phyloP scores from a whole-genome alignment of 257 asterid species.

The Solanum ossicruentum region DNA sequence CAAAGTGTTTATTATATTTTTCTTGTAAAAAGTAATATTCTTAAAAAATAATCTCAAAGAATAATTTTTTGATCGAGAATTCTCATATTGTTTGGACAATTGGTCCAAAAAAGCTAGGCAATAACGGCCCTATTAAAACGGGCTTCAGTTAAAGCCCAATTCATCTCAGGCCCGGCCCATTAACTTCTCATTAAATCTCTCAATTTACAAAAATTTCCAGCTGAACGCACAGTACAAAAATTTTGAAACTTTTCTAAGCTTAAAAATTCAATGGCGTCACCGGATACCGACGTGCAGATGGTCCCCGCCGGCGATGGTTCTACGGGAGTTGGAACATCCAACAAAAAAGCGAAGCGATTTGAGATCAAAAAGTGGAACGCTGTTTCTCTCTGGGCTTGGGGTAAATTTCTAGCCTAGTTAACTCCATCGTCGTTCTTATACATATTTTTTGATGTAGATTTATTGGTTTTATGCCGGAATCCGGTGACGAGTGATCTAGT shows the following conservation, averaged over 20 bases:
- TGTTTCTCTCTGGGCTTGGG: constrained; percentile 95
- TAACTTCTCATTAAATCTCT: not conserved
- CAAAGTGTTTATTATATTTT: not conserved
- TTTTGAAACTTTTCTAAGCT: not conserved
- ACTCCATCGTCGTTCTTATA: not conserved
- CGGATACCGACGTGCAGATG: constrained; percentile 59
- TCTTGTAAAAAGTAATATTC: not conserved
- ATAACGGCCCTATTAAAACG: not conserved
- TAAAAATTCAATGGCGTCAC: constrained; percentile 44
- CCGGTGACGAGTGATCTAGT: not conserved
- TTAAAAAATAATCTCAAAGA: not conserved
- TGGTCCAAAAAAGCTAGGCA: not conserved
- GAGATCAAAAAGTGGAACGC: constrained; percentile 96
- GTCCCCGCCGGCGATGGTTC: constrained; percentile 74
- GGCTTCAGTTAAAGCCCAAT: not conserved
- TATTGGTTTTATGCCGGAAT: not conserved
- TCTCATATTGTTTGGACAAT: not conserved
- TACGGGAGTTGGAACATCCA: constrained; percentile 8
- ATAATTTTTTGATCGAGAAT: too few relatives aligned
- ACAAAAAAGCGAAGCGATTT: constrained; percentile 60
- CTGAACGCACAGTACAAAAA: not conserved
- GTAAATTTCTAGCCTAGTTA: constrained; percentile 19
- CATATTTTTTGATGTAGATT: not conserved
- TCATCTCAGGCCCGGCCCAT: not conserved
- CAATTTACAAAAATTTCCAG: not conserved